Evolutionary conservation across 371 early-diverging fungal species (phyloP), one percentile per base, ranked within the genome.

Genomic region (Mortierella sp.): DNA sequence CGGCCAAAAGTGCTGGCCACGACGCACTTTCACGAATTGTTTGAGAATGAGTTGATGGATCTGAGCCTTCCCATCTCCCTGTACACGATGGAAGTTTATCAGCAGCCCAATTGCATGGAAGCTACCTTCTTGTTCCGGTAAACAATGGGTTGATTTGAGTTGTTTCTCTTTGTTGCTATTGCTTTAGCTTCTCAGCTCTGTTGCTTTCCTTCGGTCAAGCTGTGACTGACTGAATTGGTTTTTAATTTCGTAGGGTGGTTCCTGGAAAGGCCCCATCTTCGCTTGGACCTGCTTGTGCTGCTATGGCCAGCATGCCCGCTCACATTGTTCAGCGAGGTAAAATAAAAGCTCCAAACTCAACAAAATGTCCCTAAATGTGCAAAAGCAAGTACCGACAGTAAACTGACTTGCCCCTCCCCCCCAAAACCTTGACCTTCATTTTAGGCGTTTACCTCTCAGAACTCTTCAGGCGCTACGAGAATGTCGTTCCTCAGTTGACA

Each of bases 1-100:
- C 77, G 77, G n/a, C 88, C 89, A 31, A 73, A 72, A 38, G 92
- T 94, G 0, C 76, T 99, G 13, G 98, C 99, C 88, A 97, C 98
- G 19, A 99, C 99, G 0, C 99, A 99, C 89, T 99, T 97, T 85
- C 97, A 97, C 79, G 97, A 98, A 80, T 82, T 98, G 24, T 80
- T 82, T 31, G 86, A 86, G 55, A 86, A 86, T 63, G 44, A 77
- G 0, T 34, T 86, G 13, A 63, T 86, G 38, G 73, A 82, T 54
- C 48, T 80, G 47, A 21, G 44, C 0, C 60, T 86, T 5, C 86
- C 86, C 1, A 79, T 86, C 28, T 82, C 86, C 8, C 57, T 82
- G 21, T 75, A 73, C 50, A 82, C 82, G 7, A 86, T 86, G 86
- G 82, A 86, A 57, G 80, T 84, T 57, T 84, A 70, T 14, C 84